phyloP scores from a whole-genome alignment of 495 filamentous ascomycete species.

The Aspergillus carlsbadensis region DNA sequence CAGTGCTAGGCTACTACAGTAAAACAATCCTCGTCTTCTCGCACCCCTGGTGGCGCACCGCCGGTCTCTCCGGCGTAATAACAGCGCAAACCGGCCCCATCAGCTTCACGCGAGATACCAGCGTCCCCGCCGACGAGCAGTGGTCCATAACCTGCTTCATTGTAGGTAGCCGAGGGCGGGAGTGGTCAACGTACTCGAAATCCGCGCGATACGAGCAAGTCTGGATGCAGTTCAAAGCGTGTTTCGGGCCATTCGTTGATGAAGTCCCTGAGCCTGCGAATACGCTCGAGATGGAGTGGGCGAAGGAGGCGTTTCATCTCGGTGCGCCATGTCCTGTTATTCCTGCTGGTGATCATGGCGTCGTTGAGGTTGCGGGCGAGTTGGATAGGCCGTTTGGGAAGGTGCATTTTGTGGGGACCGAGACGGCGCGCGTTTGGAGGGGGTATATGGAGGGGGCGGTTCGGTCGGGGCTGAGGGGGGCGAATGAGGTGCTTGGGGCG shows the following conservation, averaged over 20 bases:
- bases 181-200: slow-evolving; percentile 24
- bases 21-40: slow-evolving; percentile 38
- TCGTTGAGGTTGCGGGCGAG: slow-evolving; percentile 12
- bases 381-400: slow-evolving; percentile 27
- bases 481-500: slow-evolving; percentile 29
- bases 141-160: slow-evolving; percentile 45
- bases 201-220: slow-evolving; percentile 14
- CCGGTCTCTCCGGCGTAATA: slow-evolving; percentile 33
- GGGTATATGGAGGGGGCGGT: slow-evolving; percentile 52
- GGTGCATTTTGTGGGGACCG: slow-evolving; percentile 46
- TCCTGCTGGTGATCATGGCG: slow-evolving; percentile 23
- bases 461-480: slow-evolving; percentile 32
- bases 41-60: slow-evolving; percentile 39
- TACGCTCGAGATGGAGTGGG: slow-evolving; percentile 28
- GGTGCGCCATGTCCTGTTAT: slow-evolving; percentile 26
- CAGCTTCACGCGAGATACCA: slow-evolving; percentile 40
- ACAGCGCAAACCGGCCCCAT: slow-evolving; percentile 35
- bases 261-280: slow-evolving; percentile 14
- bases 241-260: slow-evolving; percentile 3
- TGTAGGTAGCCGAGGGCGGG: slow-evolving; percentile 29
- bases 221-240: slow-evolving; percentile 7
- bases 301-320: slow-evolving; percentile 22
- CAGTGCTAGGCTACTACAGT: slow-evolving; percentile 34
- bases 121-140: slow-evolving; percentile 28
- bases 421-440: slow-evolving; percentile 40